Evolutionary conservation across 208 protist genomes (phyloP), one percentile per base, ranked within the genome.

Genomic region (Crithidia fasciculata): DNA sequence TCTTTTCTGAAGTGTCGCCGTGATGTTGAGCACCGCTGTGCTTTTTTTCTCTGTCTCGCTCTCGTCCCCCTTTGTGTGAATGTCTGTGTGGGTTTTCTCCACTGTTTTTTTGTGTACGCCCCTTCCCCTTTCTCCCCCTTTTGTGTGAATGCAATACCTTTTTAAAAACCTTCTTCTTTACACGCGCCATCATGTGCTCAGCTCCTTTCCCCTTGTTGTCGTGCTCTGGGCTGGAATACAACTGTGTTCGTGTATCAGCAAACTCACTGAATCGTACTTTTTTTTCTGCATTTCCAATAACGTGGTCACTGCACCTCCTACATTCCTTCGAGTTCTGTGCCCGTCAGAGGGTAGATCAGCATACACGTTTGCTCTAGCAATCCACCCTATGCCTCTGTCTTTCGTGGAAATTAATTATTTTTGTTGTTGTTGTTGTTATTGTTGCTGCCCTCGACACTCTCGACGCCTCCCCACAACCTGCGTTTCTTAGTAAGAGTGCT

Each of bases 81-180:
- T 18, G 36, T 41, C 16, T 28, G 36, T 18, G 16, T 41, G 28
- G 8, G 43, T n/a, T 49, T 65, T 18, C 59, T 49, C 59, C 28
- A 28, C 28, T 28, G 28, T 28, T 28, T 28, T 28, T 28, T 28
- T 28, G 28, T 28, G 28, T 28, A 28, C 28, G 28, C 15, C 43
- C 58, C 52, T 58, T 56, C 44, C 15, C 63, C 40, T 69, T 69
- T 69, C 56, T 36, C 50, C 50, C 28, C 28, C 39, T 5, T 67
- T 44, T n/a, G n/a, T 45, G 47, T 16, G 41, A 53, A 15, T 44
- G 41, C 47, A 53, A 28, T 28, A 28, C 28, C 28, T 28, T 28
- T 28, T 28, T 28, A 2, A 2, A 28, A 28, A 28, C 28, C 28
- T 28, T 28, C 28, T 28, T 28, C 28, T 28, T 28, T 28, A 28